Evolutionary conservation across 345 rosid species (phyloP).

Genomic region (Citrus glauca): DNA sequence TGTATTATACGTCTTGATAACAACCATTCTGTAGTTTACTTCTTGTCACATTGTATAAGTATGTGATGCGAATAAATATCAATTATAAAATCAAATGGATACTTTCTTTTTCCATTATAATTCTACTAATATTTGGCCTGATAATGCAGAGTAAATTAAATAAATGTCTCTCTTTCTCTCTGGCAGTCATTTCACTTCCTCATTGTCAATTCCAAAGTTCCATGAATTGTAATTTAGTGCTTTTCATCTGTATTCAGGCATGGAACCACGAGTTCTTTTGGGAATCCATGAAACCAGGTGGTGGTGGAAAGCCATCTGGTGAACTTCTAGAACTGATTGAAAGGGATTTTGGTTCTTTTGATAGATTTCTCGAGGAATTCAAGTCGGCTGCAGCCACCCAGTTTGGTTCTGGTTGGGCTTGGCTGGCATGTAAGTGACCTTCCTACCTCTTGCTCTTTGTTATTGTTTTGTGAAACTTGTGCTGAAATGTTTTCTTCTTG

Average conservation of each 20-base stretch:
- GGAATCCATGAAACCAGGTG: constrained; percentile 90
- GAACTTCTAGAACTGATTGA: constrained; percentile 66
- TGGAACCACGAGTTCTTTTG: constrained; percentile 97
- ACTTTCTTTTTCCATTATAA: no score
- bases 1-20: not conserved
- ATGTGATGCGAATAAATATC: not conserved
- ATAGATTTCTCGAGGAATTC: constrained; percentile 46
- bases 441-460: constrained; percentile 1
- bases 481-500: not conserved
- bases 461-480: not conserved
- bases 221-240: not conserved
- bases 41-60: not conserved
- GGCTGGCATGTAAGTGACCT: constrained; percentile 77
- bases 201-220: not conserved
- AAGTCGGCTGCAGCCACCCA: constrained; percentile 71
- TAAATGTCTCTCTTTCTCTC: not conserved
- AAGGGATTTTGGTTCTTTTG: constrained; percentile 87
- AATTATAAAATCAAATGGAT: no score
- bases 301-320: constrained; percentile 89
- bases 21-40: not conserved
- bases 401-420: constrained; percentile 97
- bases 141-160: not conserved
- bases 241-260: constrained; percentile 40
- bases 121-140: not conserved
- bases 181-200: not conserved